phyloP scores from a whole-genome alignment of 176 grass and related monocot genomes.

The Ampelocalamus luodianensis region DNA sequence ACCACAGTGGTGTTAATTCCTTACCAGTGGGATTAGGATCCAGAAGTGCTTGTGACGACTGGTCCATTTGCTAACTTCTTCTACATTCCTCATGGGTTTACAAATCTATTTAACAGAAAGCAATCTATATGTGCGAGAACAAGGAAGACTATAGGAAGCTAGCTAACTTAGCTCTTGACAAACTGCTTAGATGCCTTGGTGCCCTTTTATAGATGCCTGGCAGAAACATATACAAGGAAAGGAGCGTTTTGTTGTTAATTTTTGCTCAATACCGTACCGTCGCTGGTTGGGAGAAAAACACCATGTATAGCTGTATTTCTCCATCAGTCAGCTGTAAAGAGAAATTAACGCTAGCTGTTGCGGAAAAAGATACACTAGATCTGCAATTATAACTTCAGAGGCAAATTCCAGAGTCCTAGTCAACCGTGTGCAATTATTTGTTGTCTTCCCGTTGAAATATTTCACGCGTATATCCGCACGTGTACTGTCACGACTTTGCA shows the following conservation, averaged over 20 bases:
- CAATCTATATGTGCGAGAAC: neutral
- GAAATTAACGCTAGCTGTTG: neutral
- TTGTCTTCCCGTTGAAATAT: neutral
- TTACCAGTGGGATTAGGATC: conserved; percentile 23
- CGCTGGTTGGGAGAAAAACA: neutral
- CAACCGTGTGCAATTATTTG: neutral
- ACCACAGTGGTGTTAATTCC: neutral
- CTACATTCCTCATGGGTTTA: neutral
- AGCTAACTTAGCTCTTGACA: neutral
- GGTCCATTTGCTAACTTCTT: neutral
- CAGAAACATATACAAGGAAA: neutral
- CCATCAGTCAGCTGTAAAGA: too few relatives aligned
- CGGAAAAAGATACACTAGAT: neutral
- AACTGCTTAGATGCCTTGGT: neutral
- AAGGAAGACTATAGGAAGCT: neutral
- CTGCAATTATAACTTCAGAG: neutral
- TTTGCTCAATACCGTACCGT: neutral
- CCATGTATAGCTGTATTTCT: neutral
- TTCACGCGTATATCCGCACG: neutral
- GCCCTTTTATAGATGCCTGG: conserved; percentile 5
- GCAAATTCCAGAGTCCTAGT: neutral
- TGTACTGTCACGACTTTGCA: neutral
- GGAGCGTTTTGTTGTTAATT: neutral
- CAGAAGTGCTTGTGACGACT: neutral
- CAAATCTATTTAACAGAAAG: neutral